phyloP scores from a whole-genome alignment of 306 rosid genomes.

The Fagus crenata region DNA sequence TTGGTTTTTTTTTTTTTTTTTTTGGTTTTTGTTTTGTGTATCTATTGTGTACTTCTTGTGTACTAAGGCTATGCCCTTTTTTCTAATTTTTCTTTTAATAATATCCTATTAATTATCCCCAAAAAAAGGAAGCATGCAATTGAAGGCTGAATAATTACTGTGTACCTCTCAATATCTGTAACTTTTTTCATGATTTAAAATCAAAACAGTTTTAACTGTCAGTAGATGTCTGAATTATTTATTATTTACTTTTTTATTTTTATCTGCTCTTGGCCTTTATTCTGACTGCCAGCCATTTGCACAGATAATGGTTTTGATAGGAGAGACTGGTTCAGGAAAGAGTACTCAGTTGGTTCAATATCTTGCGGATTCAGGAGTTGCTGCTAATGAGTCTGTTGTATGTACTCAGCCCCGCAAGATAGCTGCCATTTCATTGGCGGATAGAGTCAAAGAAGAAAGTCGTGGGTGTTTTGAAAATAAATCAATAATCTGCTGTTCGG shows the following conservation, averaged over 20 bases:
- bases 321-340: conserved; percentile 98
- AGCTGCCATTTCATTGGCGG: conserved; percentile 70
- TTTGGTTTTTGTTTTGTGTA: too few relatives aligned
- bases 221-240: background rate
- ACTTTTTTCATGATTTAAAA: background rate
- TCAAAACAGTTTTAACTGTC: background rate
- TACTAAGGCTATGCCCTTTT: too few relatives aligned
- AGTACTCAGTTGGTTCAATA: conserved; percentile 91
- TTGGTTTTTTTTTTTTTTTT: too few relatives aligned
- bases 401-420: conserved; percentile 98
- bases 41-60: too few relatives aligned
- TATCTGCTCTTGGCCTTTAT: conserved; percentile 18
- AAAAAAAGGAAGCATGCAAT: background rate
- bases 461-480: conserved; percentile 57
- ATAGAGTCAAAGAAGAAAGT: conserved; percentile 77
- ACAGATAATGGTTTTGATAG: conserved; percentile 78
- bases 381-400: conserved; percentile 54
- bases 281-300: conserved; percentile 22
- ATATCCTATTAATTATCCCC: too few relatives aligned
- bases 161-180: background rate
- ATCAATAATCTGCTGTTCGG: conserved; percentile 44
- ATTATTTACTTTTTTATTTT: background rate
- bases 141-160: background rate
- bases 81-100: too few relatives aligned
- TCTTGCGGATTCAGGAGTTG: conserved; percentile 84